phyloP scores from a whole-genome alignment of 805 yeast species.

The Maudiozyma saulgeensis region DNA sequence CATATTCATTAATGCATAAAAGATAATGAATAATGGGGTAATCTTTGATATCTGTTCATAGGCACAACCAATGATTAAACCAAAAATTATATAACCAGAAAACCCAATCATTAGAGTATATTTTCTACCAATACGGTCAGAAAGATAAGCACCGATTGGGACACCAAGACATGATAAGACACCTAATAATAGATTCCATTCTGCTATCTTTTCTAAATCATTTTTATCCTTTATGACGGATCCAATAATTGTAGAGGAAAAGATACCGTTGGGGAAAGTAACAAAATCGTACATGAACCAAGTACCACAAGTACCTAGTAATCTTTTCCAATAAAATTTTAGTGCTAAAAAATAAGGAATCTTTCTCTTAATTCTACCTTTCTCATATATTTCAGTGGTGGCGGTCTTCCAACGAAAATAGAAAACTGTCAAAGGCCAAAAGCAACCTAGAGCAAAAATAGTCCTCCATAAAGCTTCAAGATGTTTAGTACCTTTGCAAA shows the following conservation, averaged over 20 bases:
- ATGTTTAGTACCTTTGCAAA: slow-evolving; percentile 1
- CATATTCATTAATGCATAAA: slow-evolving; percentile 4
- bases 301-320: slow-evolving; percentile 4
- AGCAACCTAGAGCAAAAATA: slow-evolving; percentile 3
- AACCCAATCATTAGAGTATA: slow-evolving; percentile 3
- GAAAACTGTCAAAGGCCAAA: slow-evolving; percentile 4
- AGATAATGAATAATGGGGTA: slow-evolving; percentile 3
- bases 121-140: slow-evolving; percentile 4
- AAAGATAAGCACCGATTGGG: slow-evolving; percentile 4
- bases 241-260: slow-evolving; percentile 2
- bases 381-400: slow-evolving; percentile 2
- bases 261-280: slow-evolving; percentile 4
- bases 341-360: slow-evolving; percentile 3
- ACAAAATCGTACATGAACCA: slow-evolving; percentile 6
- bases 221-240: slow-evolving; percentile 3
- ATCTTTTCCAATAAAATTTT: slow-evolving; percentile 4
- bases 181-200: slow-evolving; percentile 4
- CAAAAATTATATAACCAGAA: slow-evolving; percentile 3
- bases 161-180: slow-evolving; percentile 1
- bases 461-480: slow-evolving; percentile 3
- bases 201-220: slow-evolving; percentile 2
- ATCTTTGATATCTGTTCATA: slow-evolving; percentile 1
- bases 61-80: slow-evolving; percentile 5
- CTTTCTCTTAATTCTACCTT: slow-evolving; percentile 3
- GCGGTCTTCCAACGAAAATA: slow-evolving; percentile 5